A percentile compares a stretch with the other conserved stretches of the same genome.
These are phyloP conservation scores for Lathyrus sativus DNA, from an alignment of 306 rosid species.

Conservation along the genomic window DNA sequence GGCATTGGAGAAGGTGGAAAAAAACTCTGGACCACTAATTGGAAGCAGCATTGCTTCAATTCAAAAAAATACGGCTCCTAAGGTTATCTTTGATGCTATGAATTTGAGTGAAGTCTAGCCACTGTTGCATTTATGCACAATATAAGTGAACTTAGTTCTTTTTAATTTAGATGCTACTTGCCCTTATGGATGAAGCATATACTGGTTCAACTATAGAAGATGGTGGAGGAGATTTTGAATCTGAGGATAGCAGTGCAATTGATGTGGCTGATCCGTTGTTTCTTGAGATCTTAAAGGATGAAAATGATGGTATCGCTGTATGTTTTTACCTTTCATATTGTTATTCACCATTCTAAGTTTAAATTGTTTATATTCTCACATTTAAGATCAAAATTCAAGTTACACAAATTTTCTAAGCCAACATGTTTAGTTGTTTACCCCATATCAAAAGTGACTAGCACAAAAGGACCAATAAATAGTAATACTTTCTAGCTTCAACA, in stretches of 20 bases:
- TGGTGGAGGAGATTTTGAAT: conserved; percentile 92
- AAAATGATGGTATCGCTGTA: conserved; percentile 97
- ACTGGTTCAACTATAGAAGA: conserved; percentile 94
- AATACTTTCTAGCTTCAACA: conserved; percentile 23
- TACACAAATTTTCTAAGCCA: conserved; percentile 21
- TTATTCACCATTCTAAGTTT: conserved; percentile 18
- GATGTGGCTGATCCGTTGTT: conserved; percentile 86
- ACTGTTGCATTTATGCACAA: conserved; percentile 32
- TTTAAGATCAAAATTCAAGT: conserved; percentile 19
- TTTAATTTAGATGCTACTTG: conserved; percentile 81
- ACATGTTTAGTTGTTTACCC: background rate
- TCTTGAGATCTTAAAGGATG: conserved; percentile 94
- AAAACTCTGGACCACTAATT: conserved; percentile 78
- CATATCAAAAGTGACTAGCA: conserved; percentile 1
- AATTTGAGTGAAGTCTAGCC: conserved; percentile 12
- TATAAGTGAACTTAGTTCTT: conserved; percentile 25
- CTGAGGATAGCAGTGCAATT: conserved; percentile 71
- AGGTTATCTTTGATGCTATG: conserved; percentile 54
- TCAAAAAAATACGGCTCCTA: conserved; percentile 93
- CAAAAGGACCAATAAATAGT: background rate
- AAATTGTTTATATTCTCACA: conserved; percentile 23
- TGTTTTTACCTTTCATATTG: conserved; percentile 40
- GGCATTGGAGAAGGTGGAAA: conserved; percentile 92
- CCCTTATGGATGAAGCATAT: conserved; percentile 99
- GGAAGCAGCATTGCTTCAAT: conserved; percentile 92